Evolutionary conservation across 768 basidiomycete species (phyloP).

Genomic region (Suillus luteus): DNA sequence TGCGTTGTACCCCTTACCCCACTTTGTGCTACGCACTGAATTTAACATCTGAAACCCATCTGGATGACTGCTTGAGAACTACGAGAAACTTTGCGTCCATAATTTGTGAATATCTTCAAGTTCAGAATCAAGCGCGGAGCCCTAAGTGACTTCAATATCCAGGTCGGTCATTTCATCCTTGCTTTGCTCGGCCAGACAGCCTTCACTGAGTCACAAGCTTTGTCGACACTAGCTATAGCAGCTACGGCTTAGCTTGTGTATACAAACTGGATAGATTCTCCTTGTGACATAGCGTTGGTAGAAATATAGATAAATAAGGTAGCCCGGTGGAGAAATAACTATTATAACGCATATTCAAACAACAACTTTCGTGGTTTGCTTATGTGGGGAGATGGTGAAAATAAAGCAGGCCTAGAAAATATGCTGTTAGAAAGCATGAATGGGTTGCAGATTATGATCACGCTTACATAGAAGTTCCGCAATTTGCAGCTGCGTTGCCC

Average conservation of each 20-base stretch:
- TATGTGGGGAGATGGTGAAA: slow-evolving; percentile 33
- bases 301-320: slow-evolving; percentile 9
- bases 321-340: background rate
- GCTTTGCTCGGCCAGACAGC: no score
- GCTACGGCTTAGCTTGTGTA: background rate
- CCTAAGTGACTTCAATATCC: no score
- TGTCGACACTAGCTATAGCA: background rate
- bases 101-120: no score
- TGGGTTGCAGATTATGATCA: slow-evolving; percentile 2
- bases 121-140: no score
- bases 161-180: no score
- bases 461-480: slow-evolving; percentile 89
- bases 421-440: slow-evolving; percentile 8
- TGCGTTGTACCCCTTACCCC: background rate
- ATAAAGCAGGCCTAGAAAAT: slow-evolving; percentile 37
- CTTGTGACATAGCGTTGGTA: background rate
- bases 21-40: slow-evolving; percentile 1
- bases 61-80: background rate
- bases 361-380: slow-evolving; percentile 37
- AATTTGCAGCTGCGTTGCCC: slow-evolving; percentile 93
- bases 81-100: background rate
- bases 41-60: background rate
- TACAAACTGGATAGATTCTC: background rate
- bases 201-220: no score
- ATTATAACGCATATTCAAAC: slow-evolving; percentile 36